Evolutionary conservation across 2,329 filamentous ascomycete species (phyloP).

Genomic region (Penicillium sp.): DNA sequence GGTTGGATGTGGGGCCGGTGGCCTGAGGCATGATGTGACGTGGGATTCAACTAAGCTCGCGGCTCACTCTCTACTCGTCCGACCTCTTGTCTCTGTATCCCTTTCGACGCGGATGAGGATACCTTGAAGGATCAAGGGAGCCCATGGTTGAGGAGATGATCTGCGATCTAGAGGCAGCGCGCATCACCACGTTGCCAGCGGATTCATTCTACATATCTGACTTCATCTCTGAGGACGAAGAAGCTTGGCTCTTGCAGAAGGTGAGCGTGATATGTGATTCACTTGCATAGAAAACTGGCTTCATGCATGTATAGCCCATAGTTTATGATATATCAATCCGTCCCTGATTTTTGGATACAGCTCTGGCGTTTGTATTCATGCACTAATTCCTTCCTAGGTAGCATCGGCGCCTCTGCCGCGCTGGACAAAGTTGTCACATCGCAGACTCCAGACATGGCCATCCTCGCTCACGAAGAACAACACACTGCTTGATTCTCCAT

Average conservation of each 20-base stretch:
- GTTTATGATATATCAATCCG: background rate
- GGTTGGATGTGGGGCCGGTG: conserved; percentile 9
- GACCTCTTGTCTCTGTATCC: too few relatives aligned
- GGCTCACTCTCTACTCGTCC: background rate
- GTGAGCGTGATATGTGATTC: conserved; percentile 40
- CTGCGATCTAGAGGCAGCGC: conserved; percentile 28
- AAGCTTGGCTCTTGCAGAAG: conserved; percentile 68
- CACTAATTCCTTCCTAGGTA: conserved; percentile 25
- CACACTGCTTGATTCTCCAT: conserved; percentile 66
- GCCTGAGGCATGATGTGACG: conserved; percentile 9
- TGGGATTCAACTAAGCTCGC: background rate
- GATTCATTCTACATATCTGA: conserved; percentile 78
- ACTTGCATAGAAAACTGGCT: background rate
- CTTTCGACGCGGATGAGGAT: background rate
- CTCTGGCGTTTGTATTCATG: background rate
- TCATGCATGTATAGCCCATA: background rate
- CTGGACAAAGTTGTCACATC: conserved; percentile 86
- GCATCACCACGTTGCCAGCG: conserved; percentile 33
- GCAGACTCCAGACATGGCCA: conserved; percentile 87
- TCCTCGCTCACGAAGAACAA: conserved; percentile 74
- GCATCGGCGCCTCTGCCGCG: conserved; percentile 66
- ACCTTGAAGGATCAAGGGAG: background rate
- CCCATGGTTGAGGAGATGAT: conserved; percentile 5
- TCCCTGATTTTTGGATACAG: background rate
- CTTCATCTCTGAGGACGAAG: conserved; percentile 77